These are phyloP conservation scores for Aspergillus caelatus DNA, from an alignment of 2,329 filamentous ascomycete species.

Conservation along the genomic window DNA sequence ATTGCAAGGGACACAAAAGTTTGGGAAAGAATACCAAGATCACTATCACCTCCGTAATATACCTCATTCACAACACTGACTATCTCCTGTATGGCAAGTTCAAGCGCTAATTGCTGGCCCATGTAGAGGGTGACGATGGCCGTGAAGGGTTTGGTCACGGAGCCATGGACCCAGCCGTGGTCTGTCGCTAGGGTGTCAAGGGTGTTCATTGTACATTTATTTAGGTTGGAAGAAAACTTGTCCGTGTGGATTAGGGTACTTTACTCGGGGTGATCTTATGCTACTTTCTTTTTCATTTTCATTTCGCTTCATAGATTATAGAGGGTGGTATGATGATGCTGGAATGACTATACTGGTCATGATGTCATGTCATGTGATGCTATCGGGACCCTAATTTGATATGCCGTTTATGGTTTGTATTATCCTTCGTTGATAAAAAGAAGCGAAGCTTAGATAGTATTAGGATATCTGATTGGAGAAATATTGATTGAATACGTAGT, in stretches of 20 bases:
- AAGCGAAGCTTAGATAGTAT: no score
- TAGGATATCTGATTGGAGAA: no score
- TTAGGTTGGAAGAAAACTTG: not conserved
- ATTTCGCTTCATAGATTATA: no score
- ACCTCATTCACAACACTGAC: conserved; percentile 11
- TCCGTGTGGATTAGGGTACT: no score
- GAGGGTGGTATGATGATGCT: not conserved
- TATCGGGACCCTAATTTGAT: not conserved
- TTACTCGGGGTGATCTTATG: no score
- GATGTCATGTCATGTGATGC: conserved; percentile 12
- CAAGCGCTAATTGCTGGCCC: conserved; percentile 7
- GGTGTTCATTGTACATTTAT: conserved; percentile 2
- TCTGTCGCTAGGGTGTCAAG: conserved; percentile 13
- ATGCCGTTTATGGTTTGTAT: not conserved
- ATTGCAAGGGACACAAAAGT: not conserved
- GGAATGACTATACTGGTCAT: conserved; percentile 4
- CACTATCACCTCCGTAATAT: conserved; percentile 8
- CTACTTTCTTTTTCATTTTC: not conserved
- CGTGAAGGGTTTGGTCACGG: conserved; percentile 14
- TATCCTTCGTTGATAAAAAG: not conserved
- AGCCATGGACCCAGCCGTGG: conserved; percentile 16
- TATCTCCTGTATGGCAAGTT: conserved; percentile 11
- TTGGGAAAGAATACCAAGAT: conserved; percentile 4
- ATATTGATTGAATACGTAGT: no score
- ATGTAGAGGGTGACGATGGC: conserved; percentile 14